These are phyloP conservation scores for Decorospora gaudefroyi DNA, from an alignment of 2,329 filamentous ascomycete species.

Conservation along the genomic window DNA sequence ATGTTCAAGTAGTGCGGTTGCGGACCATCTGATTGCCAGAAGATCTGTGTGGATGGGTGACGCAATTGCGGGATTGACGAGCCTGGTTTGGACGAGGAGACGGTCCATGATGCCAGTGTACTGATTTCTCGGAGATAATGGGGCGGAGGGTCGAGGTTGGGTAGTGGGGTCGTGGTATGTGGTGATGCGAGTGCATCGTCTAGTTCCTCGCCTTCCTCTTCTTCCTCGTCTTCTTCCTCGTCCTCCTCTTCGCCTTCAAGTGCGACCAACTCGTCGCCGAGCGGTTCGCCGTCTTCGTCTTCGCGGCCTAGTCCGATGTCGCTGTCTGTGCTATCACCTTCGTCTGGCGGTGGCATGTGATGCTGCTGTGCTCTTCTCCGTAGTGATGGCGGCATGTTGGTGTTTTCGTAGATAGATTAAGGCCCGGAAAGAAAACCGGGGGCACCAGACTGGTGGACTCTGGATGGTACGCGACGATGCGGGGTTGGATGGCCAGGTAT, in stretches of 20 bases:
- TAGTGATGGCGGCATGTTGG: conserved; percentile 37
- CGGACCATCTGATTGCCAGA: conserved; percentile 86
- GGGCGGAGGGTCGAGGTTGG: conserved; percentile 44
- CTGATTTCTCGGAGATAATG: conserved; percentile 76
- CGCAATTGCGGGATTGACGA: conserved; percentile 77
- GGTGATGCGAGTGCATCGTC: conserved; percentile 25
- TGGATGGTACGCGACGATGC: too few relatives aligned
- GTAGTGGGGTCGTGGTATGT: conserved; percentile 16
- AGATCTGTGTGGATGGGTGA: conserved; percentile 71
- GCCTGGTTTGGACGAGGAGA: conserved; percentile 79
- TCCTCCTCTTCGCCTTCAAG: conserved; percentile 49
- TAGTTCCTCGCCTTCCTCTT: conserved; percentile 52
- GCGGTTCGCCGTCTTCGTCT: conserved; percentile 29
- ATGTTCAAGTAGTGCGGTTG: conserved; percentile 83
- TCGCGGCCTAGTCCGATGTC: conserved; percentile 29
- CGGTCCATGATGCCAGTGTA: conserved; percentile 80
- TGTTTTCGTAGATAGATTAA: conserved; percentile 5
- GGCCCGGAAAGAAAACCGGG: too few relatives aligned
- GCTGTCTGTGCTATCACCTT: conserved; percentile 34
- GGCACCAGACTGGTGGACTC: too few relatives aligned
- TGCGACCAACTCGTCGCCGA: conserved; percentile 32
- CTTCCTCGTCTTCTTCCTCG: conserved; percentile 49
- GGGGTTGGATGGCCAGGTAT: conserved; percentile 12
- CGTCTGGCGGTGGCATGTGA: conserved; percentile 21
- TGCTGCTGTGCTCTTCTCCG: conserved; percentile 29